Percentiles rank a stretch among this genome's conserved stretches.
Evolutionary conservation across 148 eudicot species (phyloP).

Genomic region (Oxyria digyna): DNA sequence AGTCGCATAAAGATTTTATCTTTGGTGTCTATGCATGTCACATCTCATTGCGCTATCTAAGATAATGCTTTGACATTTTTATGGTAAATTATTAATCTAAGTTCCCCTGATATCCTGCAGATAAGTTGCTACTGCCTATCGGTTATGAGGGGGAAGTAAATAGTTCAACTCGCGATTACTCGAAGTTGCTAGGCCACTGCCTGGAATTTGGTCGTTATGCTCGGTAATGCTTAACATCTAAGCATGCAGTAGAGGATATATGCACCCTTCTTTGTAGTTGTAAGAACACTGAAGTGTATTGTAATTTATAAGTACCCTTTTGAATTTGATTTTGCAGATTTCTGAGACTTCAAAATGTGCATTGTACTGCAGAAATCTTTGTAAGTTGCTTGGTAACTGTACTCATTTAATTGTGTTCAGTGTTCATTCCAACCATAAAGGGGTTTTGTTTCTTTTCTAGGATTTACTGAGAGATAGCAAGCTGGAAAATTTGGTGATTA

Average conservation of each 20-base stretch:
- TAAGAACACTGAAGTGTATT: background rate
- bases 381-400: conserved; percentile 37
- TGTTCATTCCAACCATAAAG: background rate
- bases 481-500: conserved; percentile 39
- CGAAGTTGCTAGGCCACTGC: conserved; percentile 50
- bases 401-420: background rate
- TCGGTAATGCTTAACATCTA: conserved; percentile 26
- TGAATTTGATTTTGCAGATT: conserved; percentile 34
- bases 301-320: background rate
- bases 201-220: conserved; percentile 48
- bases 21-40: background rate
- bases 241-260: background rate
- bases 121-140: conserved; percentile 26
- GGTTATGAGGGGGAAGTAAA: conserved; percentile 26
- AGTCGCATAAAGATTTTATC: background rate
- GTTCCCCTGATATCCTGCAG: conserved; percentile 26
- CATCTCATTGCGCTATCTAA: background rate
- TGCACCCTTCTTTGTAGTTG: background rate
- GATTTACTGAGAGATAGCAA: conserved; percentile 40
- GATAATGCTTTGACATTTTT: background rate
- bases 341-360: conserved; percentile 70
- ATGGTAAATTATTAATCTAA: background rate
- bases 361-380: conserved; percentile 52
- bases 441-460: conserved; percentile 26
- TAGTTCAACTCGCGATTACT: conserved; percentile 22